Evolutionary conservation across 73 alveolate genomes (phyloP).

Genomic region (Stentor coeruleus): DNA sequence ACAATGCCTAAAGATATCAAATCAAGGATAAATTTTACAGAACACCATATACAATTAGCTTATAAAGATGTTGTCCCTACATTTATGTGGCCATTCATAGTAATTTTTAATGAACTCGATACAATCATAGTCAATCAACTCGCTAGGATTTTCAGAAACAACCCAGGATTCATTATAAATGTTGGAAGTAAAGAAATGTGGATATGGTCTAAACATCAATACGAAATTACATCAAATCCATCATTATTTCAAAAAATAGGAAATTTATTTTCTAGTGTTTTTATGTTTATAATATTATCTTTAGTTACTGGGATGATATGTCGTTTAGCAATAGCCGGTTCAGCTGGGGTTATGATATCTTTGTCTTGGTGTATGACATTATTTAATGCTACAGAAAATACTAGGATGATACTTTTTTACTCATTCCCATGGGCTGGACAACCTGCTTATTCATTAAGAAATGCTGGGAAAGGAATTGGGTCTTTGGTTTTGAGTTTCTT

Average conservation of each 20-base stretch:
- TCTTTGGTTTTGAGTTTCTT: background rate
- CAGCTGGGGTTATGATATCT: background rate
- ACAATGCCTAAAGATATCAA: background rate
- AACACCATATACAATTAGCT: background rate
- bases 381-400: background rate
- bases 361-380: background rate
- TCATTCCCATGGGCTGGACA: conserved; percentile 13
- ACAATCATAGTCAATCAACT: background rate
- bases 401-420: background rate
- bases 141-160: background rate
- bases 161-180: background rate
- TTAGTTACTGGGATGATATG: conserved; percentile 15
- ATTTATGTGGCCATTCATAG: background rate
- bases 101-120: conserved; percentile 6
- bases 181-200: background rate
- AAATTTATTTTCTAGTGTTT: background rate
- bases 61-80: background rate
- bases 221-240: background rate
- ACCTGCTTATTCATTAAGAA: background rate
- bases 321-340: conserved; percentile 12
- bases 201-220: background rate
- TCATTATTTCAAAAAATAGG: background rate
- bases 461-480: background rate
- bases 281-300: background rate
- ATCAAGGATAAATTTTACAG: background rate